phyloP scores from a whole-genome alignment of 352 stramenopile species.

The Blastocystis sp. region DNA sequence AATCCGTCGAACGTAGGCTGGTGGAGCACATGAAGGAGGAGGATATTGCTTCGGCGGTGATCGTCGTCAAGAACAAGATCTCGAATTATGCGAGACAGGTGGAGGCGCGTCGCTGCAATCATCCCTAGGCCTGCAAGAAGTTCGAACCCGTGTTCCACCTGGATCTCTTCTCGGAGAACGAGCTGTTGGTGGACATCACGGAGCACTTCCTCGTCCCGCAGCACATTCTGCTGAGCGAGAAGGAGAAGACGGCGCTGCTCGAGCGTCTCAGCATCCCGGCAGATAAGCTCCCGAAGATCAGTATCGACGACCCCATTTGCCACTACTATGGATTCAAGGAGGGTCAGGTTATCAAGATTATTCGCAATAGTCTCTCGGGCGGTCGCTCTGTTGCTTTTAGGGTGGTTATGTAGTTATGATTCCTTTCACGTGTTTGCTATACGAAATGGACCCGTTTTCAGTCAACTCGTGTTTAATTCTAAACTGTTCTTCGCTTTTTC shows the following conservation, averaged over 20 bases:
- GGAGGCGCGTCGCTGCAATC: not conserved
- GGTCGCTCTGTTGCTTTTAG: slow-evolving; percentile 70
- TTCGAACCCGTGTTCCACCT: slow-evolving; percentile 70
- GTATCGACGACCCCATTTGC: slow-evolving; percentile 53
- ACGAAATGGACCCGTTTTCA: not conserved
- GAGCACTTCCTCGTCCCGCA: slow-evolving; percentile 70
- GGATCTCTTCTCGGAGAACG: slow-evolving; percentile 68
- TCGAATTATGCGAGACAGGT: slow-evolving; percentile 45
- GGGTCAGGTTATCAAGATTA: slow-evolving; percentile 70
- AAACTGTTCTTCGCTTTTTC: not conserved
- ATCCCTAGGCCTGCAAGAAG: slow-evolving; percentile 20
- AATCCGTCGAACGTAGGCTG: slow-evolving; percentile 7
- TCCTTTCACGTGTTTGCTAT: slow-evolving; percentile 20
- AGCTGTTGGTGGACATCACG: slow-evolving; percentile 71
- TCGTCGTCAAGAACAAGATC: slow-evolving; percentile 64
- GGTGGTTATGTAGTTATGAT: slow-evolving; percentile 57
- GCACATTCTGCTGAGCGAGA: slow-evolving; percentile 68
- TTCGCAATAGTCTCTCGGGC: slow-evolving; percentile 37
- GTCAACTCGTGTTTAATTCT: not conserved
- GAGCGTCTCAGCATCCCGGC: slow-evolving; percentile 49
- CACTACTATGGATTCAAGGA: slow-evolving; percentile 69
- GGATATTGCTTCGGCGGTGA: slow-evolving; percentile 47
- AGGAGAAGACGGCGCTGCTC: slow-evolving; percentile 69
- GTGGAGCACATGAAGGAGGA: slow-evolving; percentile 66
- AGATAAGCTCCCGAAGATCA: slow-evolving; percentile 65